Evolutionary conservation across 768 basidiomycete genomes (phyloP).

Genomic region (Suillus subluteus): DNA sequence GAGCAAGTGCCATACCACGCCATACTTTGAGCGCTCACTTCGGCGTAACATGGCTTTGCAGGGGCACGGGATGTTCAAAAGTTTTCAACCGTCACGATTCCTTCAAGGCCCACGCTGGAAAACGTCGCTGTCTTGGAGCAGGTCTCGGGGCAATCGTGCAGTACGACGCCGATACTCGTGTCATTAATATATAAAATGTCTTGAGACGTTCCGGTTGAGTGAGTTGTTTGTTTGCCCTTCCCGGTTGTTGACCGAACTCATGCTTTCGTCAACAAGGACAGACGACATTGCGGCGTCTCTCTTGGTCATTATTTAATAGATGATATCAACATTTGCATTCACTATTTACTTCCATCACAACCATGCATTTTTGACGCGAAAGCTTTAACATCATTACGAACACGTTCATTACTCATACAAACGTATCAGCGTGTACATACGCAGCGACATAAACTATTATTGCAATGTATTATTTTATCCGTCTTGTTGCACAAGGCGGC

Average conservation of each 20-base stretch:
- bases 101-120: not conserved
- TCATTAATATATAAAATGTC: not conserved
- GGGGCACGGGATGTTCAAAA: not conserved
- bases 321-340: no score
- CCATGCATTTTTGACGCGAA: no score
- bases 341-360: no score
- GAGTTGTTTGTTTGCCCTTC: not conserved
- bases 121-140: not conserved
- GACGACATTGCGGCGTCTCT: no score
- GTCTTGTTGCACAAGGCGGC: not conserved
- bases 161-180: not conserved
- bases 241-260: not conserved
- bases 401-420: no score
- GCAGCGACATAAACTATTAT: not conserved
- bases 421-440: no score
- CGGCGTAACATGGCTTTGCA: not conserved
- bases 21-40: not conserved
- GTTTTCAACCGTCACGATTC: not conserved
- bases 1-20: not conserved
- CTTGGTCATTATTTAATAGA: not conserved
- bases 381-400: no score
- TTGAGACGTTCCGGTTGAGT: no score
- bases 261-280: not conserved
- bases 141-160: not conserved
- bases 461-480: not conserved